Base-by-base conservation (phyloP, 805 yeast species). In the Myxozyma neotropica region DNA sequence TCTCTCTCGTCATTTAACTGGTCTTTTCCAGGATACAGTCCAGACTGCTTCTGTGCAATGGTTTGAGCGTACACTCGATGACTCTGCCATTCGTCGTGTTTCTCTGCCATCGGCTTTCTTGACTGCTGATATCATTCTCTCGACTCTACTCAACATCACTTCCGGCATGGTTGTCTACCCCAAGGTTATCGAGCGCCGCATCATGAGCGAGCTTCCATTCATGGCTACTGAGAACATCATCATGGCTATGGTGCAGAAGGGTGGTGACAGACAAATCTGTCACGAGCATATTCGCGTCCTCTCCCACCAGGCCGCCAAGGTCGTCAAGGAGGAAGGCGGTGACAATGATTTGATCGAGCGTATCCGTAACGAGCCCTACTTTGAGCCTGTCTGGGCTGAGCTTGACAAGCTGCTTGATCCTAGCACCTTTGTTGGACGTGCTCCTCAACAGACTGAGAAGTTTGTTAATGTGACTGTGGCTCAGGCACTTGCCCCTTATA, bases 221-320 rank as follows among this genome's bases (percentile, higher is more conserved):
- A 94, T 94, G 99, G 99, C 99, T 68, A 94, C 99, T 59, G 99
- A 94, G 79, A 94, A 94, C 78, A 83, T 94, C 75, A 94, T 94
- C 75, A 94, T 94, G 99, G 99, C 99, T 55, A 94, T 94, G 97
- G 99, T 94, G 59, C 96, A 91, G 77, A 87, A 87, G 74, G 98
- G 98, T 69, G 98, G 89, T 33, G 91, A 96, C 33, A 88, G 99
- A 83, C 99, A 94, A 81, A 97, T 93, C 59, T 93, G 96, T 72
- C 99, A 94, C 77, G 99, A 94, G 80, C 88, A 88, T 77, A 92
- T 94, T 77, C 86, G 99, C 77, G 98, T 94, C 31, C 81, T 94
- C 61, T 89, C 97, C 12, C 99, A 94, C 75, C 93, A 94, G 79
- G 99, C 99, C 12, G 92, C 96, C 61, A 92, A 89, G 53, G 97